Evolutionary conservation across 129 eudicot species (phyloP), one percentile per base, ranked within the genome.

Genomic region (Lactuca sativa): DNA sequence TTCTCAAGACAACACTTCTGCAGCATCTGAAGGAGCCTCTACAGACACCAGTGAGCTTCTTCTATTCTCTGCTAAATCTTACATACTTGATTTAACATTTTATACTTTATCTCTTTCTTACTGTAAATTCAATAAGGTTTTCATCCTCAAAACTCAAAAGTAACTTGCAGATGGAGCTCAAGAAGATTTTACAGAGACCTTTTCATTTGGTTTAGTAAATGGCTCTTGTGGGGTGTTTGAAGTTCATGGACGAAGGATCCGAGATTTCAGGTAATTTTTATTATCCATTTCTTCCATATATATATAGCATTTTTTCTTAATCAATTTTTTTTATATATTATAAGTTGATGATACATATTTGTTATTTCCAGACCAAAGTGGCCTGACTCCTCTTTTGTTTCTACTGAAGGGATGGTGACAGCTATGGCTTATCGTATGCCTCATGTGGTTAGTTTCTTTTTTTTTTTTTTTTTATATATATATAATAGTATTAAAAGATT

Each of bases 161-260:
- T 74, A 74, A 69, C 77, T 70, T 72, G 56, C 88, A 57, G 99
- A 87, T 66, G 95, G 88, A 69, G 76, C 84, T 74, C 96, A 86
- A 82, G 99, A 93, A n/a, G 98, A 93, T 62, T 78, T 82, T 51
- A 83, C 95, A n/a, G 99, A 93, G 78, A 90, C 97, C 77, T 93
- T 93, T 79, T 73, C 99, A 69, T 93, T 93, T 83, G 97, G 97
- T 33, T 58, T 93, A 48, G 95, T 90, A 56, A 90, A 93, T 70
- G 99, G 99, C 57, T 97, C 99, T 47, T 88, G 90, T 67, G 99
- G 99, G 67, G 99, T 93, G 76, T 93, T 93, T 72, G 99, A 90
- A 83, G 99, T 93, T 69, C 95, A 87, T 63, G 99, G 99, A 17
- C 86, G 97, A 73, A 90, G 99, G 83, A 87, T 93, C 68, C 91